These are phyloP conservation scores for Aspergillus sp. DNA, from an alignment of 2,329 filamentous ascomycete species.

Conservation along the genomic window DNA sequence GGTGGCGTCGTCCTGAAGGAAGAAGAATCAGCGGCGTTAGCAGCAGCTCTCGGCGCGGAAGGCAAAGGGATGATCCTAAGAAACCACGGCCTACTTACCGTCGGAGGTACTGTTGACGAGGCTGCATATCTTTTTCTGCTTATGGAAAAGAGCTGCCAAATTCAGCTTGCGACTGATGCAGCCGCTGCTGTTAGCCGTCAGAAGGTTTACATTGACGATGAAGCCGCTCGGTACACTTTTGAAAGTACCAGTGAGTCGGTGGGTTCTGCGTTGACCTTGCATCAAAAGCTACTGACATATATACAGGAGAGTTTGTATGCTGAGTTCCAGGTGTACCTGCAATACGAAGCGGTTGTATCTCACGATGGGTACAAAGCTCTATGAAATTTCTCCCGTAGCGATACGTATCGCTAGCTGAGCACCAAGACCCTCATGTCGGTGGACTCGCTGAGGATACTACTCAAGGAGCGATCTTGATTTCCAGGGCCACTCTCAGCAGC, in stretches of 20 bases:
- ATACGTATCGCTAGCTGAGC: neutral
- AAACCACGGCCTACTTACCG: constrained; percentile 74
- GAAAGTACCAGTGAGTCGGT: constrained; percentile 16
- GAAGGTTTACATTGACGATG: constrained; percentile 60
- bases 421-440: constrained; percentile 12
- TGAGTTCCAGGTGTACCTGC: constrained; percentile 12
- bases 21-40: constrained; percentile 68
- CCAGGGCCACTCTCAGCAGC: neutral
- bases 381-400: neutral
- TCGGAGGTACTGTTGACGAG: constrained; percentile 74
- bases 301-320: constrained; percentile 8
- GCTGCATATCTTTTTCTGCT: constrained; percentile 72
- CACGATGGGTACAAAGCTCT: constrained; percentile 14
- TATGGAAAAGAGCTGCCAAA: constrained; percentile 70
- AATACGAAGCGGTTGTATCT: constrained; percentile 6
- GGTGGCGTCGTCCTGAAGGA: constrained; percentile 55
- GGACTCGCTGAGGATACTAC: neutral
- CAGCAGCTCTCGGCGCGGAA: constrained; percentile 61
- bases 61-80: constrained; percentile 68
- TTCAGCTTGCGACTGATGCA: constrained; percentile 71
- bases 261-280: neutral
- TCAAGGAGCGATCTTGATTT: constrained; percentile 9
- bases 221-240: constrained; percentile 47
- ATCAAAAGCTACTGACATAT: neutral
- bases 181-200: constrained; percentile 58